Base-by-base conservation (phyloP, 2,329 filamentous ascomycete genomes). In the Colletotrichum salicis region DNA sequence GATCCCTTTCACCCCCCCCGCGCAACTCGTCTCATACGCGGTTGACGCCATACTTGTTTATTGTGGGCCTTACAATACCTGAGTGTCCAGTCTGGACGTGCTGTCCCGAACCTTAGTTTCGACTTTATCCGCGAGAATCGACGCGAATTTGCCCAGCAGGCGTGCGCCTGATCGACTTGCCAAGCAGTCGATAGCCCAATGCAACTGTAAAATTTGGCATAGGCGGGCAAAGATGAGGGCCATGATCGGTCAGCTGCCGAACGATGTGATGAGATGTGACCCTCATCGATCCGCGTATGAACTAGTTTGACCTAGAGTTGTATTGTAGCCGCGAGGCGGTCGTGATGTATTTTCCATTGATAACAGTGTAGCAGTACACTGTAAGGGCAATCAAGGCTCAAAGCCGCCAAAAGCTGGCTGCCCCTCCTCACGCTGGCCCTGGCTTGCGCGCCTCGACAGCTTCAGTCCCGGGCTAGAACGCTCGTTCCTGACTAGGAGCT, bases 221-320 rank as follows among this genome's bases (percentile, higher is more conserved):
- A 55, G 55, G 45, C 57, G 15, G 31, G 41, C 54, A 8, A 33
- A 8, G 10, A 8, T 29, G 41, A 60, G 31, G 61, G n/a, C n/a
- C 67, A 69, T 69, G 67, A 54, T 70, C 67, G 67, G 61, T 55
- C 67, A 65, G 67, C 55, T 70, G 61, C 61, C 67, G 67, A 61
- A 33, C 55, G 55, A 66, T 37, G 67, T 54, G 41, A 66, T 67
- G 35, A 61, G 15, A 41, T 54, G 61, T 33, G 56, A 51, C 45
- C 55, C 48, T 27, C 62, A 55, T 33, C 37, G 35, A 55, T 19
- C 37, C 45, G 10, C 35, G 5, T 29, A 27, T n/a, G 59, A 60
- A 5, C n/a, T 24, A 48, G 51, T 19, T 10, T 57, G 56, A 19
- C 13, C 35, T 22, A 35, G 45, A 45, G 37, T 45, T 48, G 57